Conservation (phyloP, 345 rosid genomes). For the Physaria fendleri region DNA sequence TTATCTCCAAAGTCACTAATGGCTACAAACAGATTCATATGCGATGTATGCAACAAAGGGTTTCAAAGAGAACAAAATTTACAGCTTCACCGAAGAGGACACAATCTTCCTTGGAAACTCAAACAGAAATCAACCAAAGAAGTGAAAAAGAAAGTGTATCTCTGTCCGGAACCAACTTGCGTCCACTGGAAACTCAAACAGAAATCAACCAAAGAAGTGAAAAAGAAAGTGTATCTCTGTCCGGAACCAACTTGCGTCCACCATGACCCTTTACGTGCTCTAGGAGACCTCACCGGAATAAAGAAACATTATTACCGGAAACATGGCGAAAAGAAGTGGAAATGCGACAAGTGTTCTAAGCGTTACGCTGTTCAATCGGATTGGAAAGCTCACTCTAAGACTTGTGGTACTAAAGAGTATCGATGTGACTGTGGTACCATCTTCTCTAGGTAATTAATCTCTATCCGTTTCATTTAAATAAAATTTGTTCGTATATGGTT, state of each 20-base stretch:
- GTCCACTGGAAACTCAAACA: conserved; percentile 87
- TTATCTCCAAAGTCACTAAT: conserved; percentile 81
- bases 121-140: conserved; percentile 75
- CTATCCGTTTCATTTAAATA: conserved; percentile 23
- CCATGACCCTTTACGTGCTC: conserved; percentile 78
- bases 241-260: conserved; percentile 86
- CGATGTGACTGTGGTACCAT: conserved; percentile 87
- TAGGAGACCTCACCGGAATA: conserved; percentile 80
- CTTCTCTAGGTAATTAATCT: conserved; percentile 62
- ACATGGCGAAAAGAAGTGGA: conserved; percentile 89
- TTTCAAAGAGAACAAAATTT: conserved; percentile 84
- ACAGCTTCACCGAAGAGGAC: conserved; percentile 86
- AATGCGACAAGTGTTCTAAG: conserved; percentile 82
- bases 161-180: conserved; percentile 80
- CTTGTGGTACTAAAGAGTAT: conserved; percentile 79
- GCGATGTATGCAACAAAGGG: conserved; percentile 86
- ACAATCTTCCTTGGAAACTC: conserved; percentile 83
- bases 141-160: conserved; percentile 73
- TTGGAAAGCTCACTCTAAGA: conserved; percentile 89
- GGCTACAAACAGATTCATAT: conserved; percentile 86
- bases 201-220: conserved; percentile 73
- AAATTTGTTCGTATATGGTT: conserved; percentile 20
- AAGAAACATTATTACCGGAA: conserved; percentile 75
- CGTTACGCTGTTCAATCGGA: conserved; percentile 79
- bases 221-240: conserved; percentile 74